These are phyloP conservation scores for Boletus huronensis DNA, from an alignment of 768 basidiomycete genomes.

Conservation along the genomic window DNA sequence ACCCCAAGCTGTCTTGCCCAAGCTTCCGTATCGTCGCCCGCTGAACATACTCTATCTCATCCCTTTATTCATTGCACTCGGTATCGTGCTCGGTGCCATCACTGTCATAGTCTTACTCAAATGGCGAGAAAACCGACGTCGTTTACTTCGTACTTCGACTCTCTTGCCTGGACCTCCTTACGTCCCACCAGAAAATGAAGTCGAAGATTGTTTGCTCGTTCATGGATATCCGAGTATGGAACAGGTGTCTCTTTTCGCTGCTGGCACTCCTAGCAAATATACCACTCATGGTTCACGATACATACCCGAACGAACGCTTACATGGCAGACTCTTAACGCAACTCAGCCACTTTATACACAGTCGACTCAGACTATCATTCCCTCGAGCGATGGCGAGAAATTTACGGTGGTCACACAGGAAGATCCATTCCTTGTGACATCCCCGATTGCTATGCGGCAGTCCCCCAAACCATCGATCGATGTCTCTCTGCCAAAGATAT, in stretches of 20 bases:
- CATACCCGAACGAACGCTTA: constrained; percentile 8
- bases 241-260: constrained; percentile 23
- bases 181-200: constrained; percentile 16
- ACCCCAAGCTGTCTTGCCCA: constrained; percentile 12
- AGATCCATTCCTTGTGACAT: constrained; percentile 22
- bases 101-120: constrained; percentile 7
- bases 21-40: constrained; percentile 20
- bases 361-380: constrained; percentile 16
- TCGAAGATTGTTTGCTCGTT: constrained; percentile 13
- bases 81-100: constrained; percentile 24
- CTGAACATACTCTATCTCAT: constrained; percentile 27
- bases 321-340: constrained; percentile 6
- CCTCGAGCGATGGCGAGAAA: constrained; percentile 23
- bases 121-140: constrained; percentile 4
- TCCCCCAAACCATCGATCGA: neutral
- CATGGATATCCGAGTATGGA: constrained; percentile 26
- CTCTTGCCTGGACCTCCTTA: constrained; percentile 28
- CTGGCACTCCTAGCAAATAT: constrained; percentile 28
- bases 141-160: constrained; percentile 14
- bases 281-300: constrained; percentile 30
- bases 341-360: constrained; percentile 1
- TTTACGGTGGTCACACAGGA: constrained; percentile 21
- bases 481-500: constrained; percentile 2
- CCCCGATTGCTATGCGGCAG: neutral
- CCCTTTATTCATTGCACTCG: constrained; percentile 26